phyloP scores from a whole-genome alignment of 2,329 filamentous ascomycete genomes.

The Phialemoniopsis sp. region DNA sequence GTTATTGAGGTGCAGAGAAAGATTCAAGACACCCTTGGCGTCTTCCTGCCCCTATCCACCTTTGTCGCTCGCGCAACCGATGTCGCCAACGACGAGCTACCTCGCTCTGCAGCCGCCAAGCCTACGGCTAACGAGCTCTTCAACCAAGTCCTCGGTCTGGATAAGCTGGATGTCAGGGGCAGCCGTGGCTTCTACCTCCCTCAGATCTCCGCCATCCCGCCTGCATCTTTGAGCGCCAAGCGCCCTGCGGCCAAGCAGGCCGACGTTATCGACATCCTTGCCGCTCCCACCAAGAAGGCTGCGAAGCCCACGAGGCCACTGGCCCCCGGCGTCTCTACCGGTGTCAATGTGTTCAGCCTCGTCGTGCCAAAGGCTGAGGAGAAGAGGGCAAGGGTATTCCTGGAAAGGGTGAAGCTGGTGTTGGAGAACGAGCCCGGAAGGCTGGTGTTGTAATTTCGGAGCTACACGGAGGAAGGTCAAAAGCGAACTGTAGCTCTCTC shows the following conservation, averaged over 20 bases:
- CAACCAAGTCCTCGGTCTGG: conserved; percentile 76
- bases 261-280: conserved; percentile 78
- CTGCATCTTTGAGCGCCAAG: conserved; percentile 28
- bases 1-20: conserved; percentile 79
- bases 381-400: conserved; percentile 73
- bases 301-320: conserved; percentile 16
- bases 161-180: conserved; percentile 41
- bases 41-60: conserved; percentile 77
- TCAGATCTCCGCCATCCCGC: conserved; percentile 59
- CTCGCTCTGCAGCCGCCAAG: conserved; percentile 55
- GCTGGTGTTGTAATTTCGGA: conserved; percentile 53
- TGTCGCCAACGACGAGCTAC: conserved; percentile 83
- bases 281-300: conserved; percentile 29
- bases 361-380: conserved; percentile 77
- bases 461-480: neutral
- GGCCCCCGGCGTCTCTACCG: conserved; percentile 43
- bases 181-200: conserved; percentile 66
- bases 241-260: conserved; percentile 40
- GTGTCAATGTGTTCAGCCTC: conserved; percentile 77
- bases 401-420: conserved; percentile 81
- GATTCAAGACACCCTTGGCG: conserved; percentile 71
- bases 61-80: conserved; percentile 84
- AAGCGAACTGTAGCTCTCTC: too few species aligned
- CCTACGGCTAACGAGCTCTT: conserved; percentile 81
- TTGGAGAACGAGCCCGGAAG: conserved; percentile 77